phyloP scores from a whole-genome alignment of 2,329 filamentous ascomycete species.

The Trichophyton benhamiae region DNA sequence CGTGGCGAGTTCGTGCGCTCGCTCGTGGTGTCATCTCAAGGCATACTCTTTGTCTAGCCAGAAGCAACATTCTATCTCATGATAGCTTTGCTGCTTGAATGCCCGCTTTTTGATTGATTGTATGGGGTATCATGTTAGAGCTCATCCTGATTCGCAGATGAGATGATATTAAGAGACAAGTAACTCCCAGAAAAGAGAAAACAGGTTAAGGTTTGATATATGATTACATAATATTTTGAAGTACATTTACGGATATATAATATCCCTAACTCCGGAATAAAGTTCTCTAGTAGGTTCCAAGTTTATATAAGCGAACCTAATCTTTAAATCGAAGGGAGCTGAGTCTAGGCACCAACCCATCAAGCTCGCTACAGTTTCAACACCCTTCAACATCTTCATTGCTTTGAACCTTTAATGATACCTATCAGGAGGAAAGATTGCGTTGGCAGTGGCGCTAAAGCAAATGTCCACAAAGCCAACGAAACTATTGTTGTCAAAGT shows the following conservation, averaged over 20 bases:
- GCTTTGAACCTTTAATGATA: not conserved
- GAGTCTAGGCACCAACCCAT: not conserved
- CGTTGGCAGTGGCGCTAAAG: not conserved
- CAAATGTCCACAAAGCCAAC: constrained; percentile 5
- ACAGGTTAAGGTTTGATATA: too few relatives aligned
- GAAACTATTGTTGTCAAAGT: constrained; percentile 15
- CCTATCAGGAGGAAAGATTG: not conserved
- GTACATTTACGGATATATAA: too few relatives aligned
- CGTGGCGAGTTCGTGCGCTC: not conserved
- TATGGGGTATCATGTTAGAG: not conserved
- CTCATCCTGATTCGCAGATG: not conserved
- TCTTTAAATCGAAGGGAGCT: not conserved
- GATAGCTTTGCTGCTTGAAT: not conserved
- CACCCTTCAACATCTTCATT: not conserved
- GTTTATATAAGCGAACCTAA: not conserved
- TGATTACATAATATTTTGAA: too few relatives aligned
- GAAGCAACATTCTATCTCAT: not conserved
- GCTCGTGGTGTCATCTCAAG: not conserved
- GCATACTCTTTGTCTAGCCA: not conserved
- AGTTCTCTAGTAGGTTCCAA: not conserved
- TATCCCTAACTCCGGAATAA: too few relatives aligned
- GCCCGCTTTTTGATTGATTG: too few relatives aligned
- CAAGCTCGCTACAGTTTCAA: not conserved
- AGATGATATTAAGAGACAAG: too few relatives aligned
- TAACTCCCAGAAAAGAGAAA: too few relatives aligned